Evolutionary conservation across 2,329 filamentous ascomycete species (phyloP).

Genomic region (Claviceps monticola): DNA sequence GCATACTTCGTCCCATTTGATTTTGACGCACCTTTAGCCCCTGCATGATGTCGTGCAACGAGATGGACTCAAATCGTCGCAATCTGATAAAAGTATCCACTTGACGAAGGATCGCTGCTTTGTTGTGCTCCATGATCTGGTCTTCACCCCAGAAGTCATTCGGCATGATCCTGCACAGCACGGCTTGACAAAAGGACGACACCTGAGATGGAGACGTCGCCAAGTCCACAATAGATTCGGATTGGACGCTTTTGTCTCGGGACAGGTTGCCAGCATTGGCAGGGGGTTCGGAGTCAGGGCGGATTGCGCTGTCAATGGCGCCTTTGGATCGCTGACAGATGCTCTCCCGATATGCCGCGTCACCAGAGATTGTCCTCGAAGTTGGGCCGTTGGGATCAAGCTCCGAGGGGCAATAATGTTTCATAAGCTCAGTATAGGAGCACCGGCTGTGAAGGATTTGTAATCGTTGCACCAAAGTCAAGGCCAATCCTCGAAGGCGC

Average conservation of each 20-base stretch:
- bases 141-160: constrained; percentile 57
- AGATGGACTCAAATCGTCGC: constrained; percentile 68
- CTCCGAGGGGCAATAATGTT: constrained; percentile 60
- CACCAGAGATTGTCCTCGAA: background rate
- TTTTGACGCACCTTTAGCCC: constrained; percentile 50
- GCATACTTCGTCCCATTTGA: background rate
- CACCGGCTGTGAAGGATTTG: constrained; percentile 61
- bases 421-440: constrained; percentile 64
- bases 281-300: background rate
- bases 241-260: background rate
- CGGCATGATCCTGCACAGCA: constrained; percentile 60
- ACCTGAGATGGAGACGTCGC: constrained; percentile 56
- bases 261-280: background rate
- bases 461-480: constrained; percentile 50
- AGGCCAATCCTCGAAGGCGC: constrained; percentile 49
- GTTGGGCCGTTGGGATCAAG: constrained; percentile 11
- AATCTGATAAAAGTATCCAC: constrained; percentile 68
- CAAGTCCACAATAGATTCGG: constrained; percentile 43
- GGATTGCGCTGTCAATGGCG: background rate
- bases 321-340: background rate
- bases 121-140: constrained; percentile 43
- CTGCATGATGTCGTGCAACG: constrained; percentile 64
- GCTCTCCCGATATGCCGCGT: background rate
- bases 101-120: constrained; percentile 43
- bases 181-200: constrained; percentile 76